These are phyloP conservation scores for Wickerhamiella australiensis DNA, from an alignment of 805 yeast genomes.

Conservation along the genomic window DNA sequence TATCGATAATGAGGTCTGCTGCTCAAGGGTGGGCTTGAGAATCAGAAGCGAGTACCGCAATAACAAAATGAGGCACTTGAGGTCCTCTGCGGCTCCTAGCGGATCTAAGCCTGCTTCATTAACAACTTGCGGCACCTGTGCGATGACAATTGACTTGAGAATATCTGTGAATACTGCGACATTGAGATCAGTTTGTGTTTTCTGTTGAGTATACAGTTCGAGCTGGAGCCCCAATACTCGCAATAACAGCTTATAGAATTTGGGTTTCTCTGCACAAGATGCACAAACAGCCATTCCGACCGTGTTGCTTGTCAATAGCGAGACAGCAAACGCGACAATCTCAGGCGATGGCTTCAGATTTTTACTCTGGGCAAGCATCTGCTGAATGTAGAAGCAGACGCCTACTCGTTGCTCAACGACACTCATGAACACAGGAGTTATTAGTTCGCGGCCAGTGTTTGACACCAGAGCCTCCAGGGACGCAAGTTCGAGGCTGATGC, in stretches of 20 bases:
- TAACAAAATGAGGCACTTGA: neutral
- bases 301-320: neutral
- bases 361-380: constrained; percentile 12
- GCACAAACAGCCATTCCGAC: constrained; percentile 10
- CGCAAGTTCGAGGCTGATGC: constrained; percentile 20
- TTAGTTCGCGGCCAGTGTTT: constrained; percentile 39
- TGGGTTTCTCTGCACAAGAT: constrained; percentile 21
- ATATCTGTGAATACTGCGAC: neutral
- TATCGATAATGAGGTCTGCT: neutral
- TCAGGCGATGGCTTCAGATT: neutral
- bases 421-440: constrained; percentile 37
- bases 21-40: neutral
- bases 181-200: neutral
- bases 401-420: constrained; percentile 55
- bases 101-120: constrained; percentile 1
- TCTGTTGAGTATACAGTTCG: neutral
- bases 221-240: constrained; percentile 17
- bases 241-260: constrained; percentile 24
- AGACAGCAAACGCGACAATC: neutral
- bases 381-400: constrained; percentile 41
- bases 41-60: neutral
- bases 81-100: constrained; percentile 8
- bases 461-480: constrained; percentile 42
- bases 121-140: constrained; percentile 6
- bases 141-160: constrained; percentile 1